Base-by-base conservation (phyloP, 345 rosid genomes). In the Atalantia buxifolia region DNA sequence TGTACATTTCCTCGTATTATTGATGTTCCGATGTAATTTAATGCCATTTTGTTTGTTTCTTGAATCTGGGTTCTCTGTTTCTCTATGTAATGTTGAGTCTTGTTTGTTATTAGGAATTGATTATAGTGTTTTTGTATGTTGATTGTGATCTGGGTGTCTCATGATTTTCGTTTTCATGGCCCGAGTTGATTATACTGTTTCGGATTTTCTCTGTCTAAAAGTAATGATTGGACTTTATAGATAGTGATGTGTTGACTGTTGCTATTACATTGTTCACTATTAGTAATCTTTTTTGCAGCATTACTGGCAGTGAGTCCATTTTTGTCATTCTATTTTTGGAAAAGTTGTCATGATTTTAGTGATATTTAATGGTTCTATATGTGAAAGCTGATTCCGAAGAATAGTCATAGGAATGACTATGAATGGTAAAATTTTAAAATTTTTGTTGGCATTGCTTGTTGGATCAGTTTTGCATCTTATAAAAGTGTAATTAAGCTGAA, bases 51-150 rank as follows among this genome's bases (percentile, higher is more conserved):
- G 27, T 75, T 64, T 27, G 55, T 40, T 69, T 75, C 18, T 14
- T 71, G 35, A 77, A 12, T 67, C 25, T 78, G 76, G 63, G 40
- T 64, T 24, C 33, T 59, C 64, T 45, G 19, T 25, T 31, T 66
- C 1, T 61, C 70, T 28, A 76, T 63, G 78, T 66, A 57, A 79
- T 66, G 30, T 31, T 65, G 48, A 5, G 2, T 65, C 10, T n/a
- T 21, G 36, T 72, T 40, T 62, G 19, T 14, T 25, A 12, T 24
- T 48, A 55, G 33, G 6, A 10, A 2, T 40, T 36, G 4, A 18
- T 65, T 12, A 0, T 25, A 8, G 35, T 19, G 45, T 77, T 36
- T 13, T 68, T 28, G n/a, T 55, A 27, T 22, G 19, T n/a, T 36
- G 6, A 25, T 71, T 31, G 13, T 10, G n/a, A 10, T 57, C 0